Percentiles rank a stretch among this genome's conserved stretches.
phyloP scores from a whole-genome alignment of 148 eudicot species.

The Camellia sinensis region DNA sequence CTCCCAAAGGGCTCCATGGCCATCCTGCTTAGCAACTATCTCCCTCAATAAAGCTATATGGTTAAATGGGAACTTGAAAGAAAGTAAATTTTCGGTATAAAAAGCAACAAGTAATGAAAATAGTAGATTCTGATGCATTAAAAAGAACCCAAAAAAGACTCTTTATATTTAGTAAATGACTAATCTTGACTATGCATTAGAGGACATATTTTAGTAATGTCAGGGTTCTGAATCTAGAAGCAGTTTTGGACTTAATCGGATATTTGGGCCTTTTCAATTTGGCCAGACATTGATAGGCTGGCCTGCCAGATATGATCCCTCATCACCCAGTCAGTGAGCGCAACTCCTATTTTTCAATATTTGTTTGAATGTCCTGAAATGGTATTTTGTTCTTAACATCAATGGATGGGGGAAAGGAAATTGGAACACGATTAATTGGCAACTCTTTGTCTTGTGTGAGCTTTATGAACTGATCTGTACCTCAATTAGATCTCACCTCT shows the following conservation, averaged over 20 bases:
- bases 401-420: too few species aligned
- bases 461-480: not conserved
- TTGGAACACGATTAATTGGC: not conserved
- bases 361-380: not conserved
- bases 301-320: not conserved
- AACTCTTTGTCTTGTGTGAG: not conserved
- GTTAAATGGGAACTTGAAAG: too few species aligned
- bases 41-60: too few species aligned
- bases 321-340: too few species aligned
- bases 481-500: not conserved
- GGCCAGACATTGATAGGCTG: not conserved
- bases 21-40: too few species aligned
- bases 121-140: not conserved
- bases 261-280: not conserved
- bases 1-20: too few species aligned
- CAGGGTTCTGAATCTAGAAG: slow-evolving; percentile 1
- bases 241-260: not conserved
- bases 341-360: not conserved
- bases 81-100: too few species aligned
- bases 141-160: not conserved
- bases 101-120: too few species aligned
- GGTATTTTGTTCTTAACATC: not conserved
- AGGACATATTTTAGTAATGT: not conserved
- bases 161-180: not conserved
- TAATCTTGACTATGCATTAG: not conserved